phyloP scores from a whole-genome alignment of 2,329 filamentous ascomycete genomes.

The Annulohypoxylon truncatum region DNA sequence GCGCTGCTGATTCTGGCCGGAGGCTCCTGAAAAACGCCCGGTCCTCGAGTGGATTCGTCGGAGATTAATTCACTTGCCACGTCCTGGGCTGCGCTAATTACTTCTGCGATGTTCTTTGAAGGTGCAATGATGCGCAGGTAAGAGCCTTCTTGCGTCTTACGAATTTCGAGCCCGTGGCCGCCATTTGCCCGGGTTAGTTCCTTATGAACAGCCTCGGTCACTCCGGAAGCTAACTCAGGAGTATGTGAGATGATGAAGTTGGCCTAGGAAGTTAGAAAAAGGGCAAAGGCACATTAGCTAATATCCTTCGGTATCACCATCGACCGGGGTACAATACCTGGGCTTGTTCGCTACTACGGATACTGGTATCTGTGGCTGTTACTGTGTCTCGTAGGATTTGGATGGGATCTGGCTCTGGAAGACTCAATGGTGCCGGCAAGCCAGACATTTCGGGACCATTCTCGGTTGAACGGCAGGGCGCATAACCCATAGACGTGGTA shows the following conservation, averaged over 20 bases:
- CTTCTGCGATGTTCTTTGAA: constrained; percentile 27
- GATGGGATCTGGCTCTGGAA: neutral
- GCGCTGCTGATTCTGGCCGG: constrained; percentile 15
- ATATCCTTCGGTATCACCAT: neutral
- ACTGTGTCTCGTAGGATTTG: neutral
- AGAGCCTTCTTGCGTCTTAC: neutral
- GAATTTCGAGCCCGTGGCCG: constrained; percentile 26
- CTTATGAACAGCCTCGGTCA: constrained; percentile 60
- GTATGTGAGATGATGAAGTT: constrained; percentile 31
- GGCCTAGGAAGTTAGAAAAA: constrained; percentile 9
- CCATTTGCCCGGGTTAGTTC: constrained; percentile 59
- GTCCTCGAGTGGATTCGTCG: neutral
- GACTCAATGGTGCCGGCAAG: neutral
- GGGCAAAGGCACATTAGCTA: constrained; percentile 4
- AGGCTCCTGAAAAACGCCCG: constrained; percentile 43
- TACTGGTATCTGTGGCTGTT: neutral
- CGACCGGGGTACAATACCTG: constrained; percentile 16
- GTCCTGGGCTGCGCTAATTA: constrained; percentile 35
- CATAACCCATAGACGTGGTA: neutral
- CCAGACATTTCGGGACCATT: neutral
- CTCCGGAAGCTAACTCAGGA: constrained; percentile 54
- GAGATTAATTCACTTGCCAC: constrained; percentile 28
- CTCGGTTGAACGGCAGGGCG: neutral
- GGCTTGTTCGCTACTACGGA: neutral
- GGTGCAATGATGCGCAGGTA: constrained; percentile 38